Base-by-base conservation (phyloP, 1,284 basidiomycete species). In the Apiotrichum domesticum region DNA sequence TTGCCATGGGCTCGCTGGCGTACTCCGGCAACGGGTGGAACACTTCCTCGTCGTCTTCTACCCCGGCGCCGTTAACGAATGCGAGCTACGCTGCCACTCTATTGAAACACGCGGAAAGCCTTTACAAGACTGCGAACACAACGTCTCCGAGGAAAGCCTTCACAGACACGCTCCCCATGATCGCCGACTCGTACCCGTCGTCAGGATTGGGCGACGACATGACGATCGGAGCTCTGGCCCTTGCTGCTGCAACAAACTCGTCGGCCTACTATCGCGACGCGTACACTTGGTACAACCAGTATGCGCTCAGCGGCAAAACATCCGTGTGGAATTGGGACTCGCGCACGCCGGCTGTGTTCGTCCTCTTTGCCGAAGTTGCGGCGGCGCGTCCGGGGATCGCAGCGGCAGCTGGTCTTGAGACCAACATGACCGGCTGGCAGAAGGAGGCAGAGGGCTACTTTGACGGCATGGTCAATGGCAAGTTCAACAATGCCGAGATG, bases 281-380 rank as follows among this genome's bases (percentile, higher is more conserved):
- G 0, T 79, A 84, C 66, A 68, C 75, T 3, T 83, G 82, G 67
- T 92, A 87, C 71, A 68, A 77, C 4, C 76, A 83, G 40, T 87
- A 83, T 67, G 71, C 79, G 14, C 80, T 91, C 0, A 74, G 77
- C 4, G 78, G 79, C 1, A 77, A 80, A 44, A 77, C 85, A 52
- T 74, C 79, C 5, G 85, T 87, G 6, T 88, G 93, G 78, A 93
- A 94, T 70, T 96, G 93, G 92, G 91, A 94, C 69, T 83, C 84
- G 2, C 88, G 89, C 71, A 81, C 82, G 0, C 86, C 90, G 3
- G 89, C 86, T 1, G 70, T 89, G 0, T 83, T 85, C 44, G 81
- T 95, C 15, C 77, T 95, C 10, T 88, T 88, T 52, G 71, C 74
- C 1, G 79, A 81, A 63, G 59, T 77, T 7, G 70, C 78, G 1